phyloP scores from a whole-genome alignment of 345 rosid genomes.

The Boechera divaricarpa region DNA sequence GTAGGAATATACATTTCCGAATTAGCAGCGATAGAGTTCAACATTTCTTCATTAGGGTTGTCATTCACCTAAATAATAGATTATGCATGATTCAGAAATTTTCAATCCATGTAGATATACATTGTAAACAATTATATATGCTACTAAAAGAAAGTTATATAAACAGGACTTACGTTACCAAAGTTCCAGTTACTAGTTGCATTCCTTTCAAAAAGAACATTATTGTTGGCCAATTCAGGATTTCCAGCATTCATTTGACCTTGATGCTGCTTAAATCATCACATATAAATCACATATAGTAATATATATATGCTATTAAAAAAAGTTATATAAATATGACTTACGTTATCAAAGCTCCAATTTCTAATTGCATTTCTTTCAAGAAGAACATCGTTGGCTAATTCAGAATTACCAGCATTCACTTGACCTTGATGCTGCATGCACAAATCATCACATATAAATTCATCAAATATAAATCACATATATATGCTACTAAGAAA shows the following conservation, averaged over 20 bases:
- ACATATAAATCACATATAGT: too few relatives aligned
- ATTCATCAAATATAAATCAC: background rate
- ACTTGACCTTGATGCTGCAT: conserved; percentile 2
- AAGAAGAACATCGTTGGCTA: background rate
- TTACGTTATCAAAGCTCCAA: conserved; percentile 7
- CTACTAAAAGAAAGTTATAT: background rate
- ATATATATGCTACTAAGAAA: too few relatives aligned
- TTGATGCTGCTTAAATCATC: too few relatives aligned
- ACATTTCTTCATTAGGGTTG: background rate
- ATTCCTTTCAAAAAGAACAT: background rate
- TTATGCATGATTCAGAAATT: background rate
- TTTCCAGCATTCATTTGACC: background rate
- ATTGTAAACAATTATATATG: background rate
- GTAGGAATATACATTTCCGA: conserved; percentile 8
- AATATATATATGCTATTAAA: too few relatives aligned
- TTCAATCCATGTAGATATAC: background rate
- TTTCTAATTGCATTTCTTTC: too few relatives aligned
- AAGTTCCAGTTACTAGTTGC: background rate
- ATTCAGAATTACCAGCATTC: background rate
- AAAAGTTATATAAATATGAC: background rate
- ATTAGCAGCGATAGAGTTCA: background rate
- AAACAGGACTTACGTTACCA: background rate
- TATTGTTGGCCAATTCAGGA: background rate
- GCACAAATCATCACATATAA: background rate
- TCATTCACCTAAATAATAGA: conserved; percentile 15